These are phyloP conservation scores for Petunia secreta DNA, from an alignment of 257 asterid genomes.

Conservation along the genomic window DNA sequence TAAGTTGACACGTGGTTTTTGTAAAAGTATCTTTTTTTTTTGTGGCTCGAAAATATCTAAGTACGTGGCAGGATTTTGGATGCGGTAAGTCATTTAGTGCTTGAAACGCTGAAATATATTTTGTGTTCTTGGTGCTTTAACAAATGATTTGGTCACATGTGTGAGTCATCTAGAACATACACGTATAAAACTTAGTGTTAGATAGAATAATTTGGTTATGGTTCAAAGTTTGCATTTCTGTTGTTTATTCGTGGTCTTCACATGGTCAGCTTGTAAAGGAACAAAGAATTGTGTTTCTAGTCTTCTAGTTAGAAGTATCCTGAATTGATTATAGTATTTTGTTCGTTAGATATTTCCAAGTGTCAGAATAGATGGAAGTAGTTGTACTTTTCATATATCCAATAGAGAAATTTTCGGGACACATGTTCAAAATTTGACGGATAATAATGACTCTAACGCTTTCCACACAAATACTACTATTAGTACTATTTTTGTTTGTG, in stretches of 20 bases:
- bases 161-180: not conserved
- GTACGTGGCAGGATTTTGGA: conserved; percentile 31
- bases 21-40: not conserved
- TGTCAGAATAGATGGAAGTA: too few relatives aligned
- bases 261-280: not conserved
- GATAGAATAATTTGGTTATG: not conserved
- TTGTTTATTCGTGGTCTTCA: not conserved
- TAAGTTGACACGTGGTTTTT: conserved; percentile 24
- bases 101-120: not conserved
- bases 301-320: too few relatives aligned
- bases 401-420: too few relatives aligned
- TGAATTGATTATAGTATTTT: too few relatives aligned
- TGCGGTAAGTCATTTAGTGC: not conserved
- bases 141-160: not conserved
- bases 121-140: too few relatives aligned
- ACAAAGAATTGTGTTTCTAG: too few relatives aligned
- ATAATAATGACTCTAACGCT: too few relatives aligned
- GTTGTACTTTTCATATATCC: too few relatives aligned
- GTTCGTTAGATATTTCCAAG: too few relatives aligned
- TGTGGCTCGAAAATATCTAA: conserved; percentile 26
- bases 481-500: too few relatives aligned
- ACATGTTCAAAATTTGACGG: too few relatives aligned
- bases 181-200: not conserved
- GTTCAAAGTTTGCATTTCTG: not conserved
- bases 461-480: too few relatives aligned